These are phyloP conservation scores for Saraca asoca DNA, from an alignment of 331 rosid species.

Conservation along the genomic window DNA sequence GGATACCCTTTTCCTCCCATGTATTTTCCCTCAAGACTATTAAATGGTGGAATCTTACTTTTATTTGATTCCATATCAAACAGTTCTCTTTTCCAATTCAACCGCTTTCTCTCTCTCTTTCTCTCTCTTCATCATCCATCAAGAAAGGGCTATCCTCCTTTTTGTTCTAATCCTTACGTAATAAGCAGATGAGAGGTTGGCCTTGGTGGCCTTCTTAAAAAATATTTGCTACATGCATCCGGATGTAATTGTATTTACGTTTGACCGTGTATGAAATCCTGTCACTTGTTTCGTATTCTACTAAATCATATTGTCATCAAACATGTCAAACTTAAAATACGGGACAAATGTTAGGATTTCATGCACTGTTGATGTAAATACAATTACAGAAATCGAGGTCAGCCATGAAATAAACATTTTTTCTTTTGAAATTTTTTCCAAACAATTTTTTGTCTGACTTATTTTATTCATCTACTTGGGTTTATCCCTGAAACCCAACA, in stretches of 20 bases:
- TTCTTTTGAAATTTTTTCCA: not conserved
- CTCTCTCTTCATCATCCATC: slow-evolving; percentile 18
- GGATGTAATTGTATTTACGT: too few species aligned
- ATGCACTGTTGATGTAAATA: too few species aligned
- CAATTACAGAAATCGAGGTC: too few species aligned
- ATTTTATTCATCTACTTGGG: slow-evolving; percentile 3
- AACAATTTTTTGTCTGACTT: not conserved
- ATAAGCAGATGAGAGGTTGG: slow-evolving; percentile 24
- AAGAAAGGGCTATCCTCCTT: not conserved
- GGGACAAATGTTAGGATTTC: too few species aligned
- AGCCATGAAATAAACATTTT: too few species aligned
- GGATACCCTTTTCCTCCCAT: slow-evolving; percentile 5
- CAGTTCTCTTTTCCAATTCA: not conserved
- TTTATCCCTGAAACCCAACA: slow-evolving; percentile 47
- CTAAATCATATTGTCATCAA: too few species aligned
- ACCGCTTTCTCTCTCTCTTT: slow-evolving; percentile 18
- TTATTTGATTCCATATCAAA: slow-evolving; percentile 31
- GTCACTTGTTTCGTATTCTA: too few species aligned
- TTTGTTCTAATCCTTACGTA: slow-evolving; percentile 26
- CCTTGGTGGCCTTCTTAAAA: slow-evolving; percentile 14
- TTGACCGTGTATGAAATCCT: too few species aligned
- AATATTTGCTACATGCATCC: too few species aligned
- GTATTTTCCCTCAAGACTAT: slow-evolving; percentile 29
- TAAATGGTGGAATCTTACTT: slow-evolving; percentile 35
- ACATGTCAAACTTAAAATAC: too few species aligned